Percentiles rank a stretch among this genome's conserved stretches.
These are phyloP conservation scores for Clonostachys sp. DNA, from an alignment of 2,329 filamentous ascomycete species.

Conservation along the genomic window DNA sequence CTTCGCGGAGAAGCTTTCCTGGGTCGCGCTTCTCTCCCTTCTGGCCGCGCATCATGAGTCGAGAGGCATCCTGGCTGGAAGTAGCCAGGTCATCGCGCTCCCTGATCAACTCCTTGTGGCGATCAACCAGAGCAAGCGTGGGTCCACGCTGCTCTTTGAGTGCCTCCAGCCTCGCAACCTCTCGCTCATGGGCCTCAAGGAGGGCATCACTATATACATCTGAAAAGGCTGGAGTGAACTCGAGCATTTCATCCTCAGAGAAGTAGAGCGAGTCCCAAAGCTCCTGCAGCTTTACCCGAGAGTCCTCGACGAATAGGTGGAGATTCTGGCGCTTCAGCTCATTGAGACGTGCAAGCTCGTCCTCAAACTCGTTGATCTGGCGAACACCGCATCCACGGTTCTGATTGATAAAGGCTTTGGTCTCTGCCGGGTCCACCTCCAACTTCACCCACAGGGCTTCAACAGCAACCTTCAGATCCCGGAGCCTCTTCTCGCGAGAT, in stretches of 20 bases:
- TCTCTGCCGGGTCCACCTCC: constrained; percentile 75
- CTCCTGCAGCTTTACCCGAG: constrained; percentile 83
- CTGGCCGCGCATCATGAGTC: constrained; percentile 83
- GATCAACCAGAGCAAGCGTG: constrained; percentile 76
- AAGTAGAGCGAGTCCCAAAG: constrained; percentile 94
- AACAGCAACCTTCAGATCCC: constrained; percentile 72
- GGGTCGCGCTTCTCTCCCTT: constrained; percentile 95
- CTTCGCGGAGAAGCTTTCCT: constrained; percentile 86
- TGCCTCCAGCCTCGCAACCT: constrained; percentile 76
- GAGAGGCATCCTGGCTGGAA: constrained; percentile 91
- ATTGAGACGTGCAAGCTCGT: constrained; percentile 79
- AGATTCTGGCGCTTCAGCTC: constrained; percentile 94
- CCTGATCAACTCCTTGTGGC: constrained; percentile 73
- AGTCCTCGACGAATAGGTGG: constrained; percentile 93
- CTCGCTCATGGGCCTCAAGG: constrained; percentile 88
- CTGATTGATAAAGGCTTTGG: constrained; percentile 77
- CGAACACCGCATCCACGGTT: constrained; percentile 90
- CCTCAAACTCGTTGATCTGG: constrained; percentile 93
- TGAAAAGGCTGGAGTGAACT: constrained; percentile 94
- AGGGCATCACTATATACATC: constrained; percentile 96
- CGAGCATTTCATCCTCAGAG: constrained; percentile 97
- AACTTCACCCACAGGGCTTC: constrained; percentile 87
- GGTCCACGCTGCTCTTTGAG: constrained; percentile 85
- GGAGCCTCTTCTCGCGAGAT: constrained; percentile 70
- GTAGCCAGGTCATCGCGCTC: constrained; percentile 85